A percentile compares a stretch with the other conserved stretches of the same genome.
Evolutionary conservation across 2,329 filamentous ascomycete species (phyloP).

Genomic region (Arachnomyces sp.): DNA sequence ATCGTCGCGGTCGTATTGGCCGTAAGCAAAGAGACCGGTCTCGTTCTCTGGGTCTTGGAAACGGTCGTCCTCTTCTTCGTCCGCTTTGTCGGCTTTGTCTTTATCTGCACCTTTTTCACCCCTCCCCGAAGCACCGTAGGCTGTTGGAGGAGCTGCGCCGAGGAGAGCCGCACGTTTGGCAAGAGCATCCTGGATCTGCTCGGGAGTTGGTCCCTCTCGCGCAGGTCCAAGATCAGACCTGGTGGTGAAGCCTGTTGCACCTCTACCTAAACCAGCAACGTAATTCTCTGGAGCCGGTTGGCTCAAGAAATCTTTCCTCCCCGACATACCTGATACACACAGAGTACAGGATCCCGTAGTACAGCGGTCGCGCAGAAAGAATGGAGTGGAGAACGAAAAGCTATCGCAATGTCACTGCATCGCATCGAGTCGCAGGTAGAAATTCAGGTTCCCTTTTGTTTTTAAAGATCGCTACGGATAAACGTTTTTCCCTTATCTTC

Average conservation of each 20-base stretch:
- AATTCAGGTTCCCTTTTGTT: too few species aligned
- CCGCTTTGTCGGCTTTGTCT: slow-evolving; percentile 55
- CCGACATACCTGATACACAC: slow-evolving; percentile 43
- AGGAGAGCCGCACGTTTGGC: slow-evolving; percentile 85
- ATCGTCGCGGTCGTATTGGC: slow-evolving; percentile 93
- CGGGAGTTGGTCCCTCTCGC: slow-evolving; percentile 87
- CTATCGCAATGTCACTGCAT: neutral
- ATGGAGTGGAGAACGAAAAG: neutral
- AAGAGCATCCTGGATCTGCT: slow-evolving; percentile 96
- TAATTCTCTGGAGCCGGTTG: slow-evolving; percentile 81
- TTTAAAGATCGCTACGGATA: slow-evolving; percentile 12
- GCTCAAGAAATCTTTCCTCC: slow-evolving; percentile 75
- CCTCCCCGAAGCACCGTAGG: slow-evolving; percentile 57
- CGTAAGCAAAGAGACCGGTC: slow-evolving; percentile 87
- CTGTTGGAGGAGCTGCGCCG: slow-evolving; percentile 60
- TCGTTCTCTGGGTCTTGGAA: slow-evolving; percentile 98
- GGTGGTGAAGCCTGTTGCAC: slow-evolving; percentile 96
- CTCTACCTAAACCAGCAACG: slow-evolving; percentile 92
- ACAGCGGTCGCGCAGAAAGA: slow-evolving; percentile 5
- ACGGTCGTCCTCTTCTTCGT: slow-evolving; percentile 67
- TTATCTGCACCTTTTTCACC: slow-evolving; percentile 54
- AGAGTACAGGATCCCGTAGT: slow-evolving; percentile 3
- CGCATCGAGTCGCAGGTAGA: too few species aligned
- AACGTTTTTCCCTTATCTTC: slow-evolving; percentile 6
- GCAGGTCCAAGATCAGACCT: slow-evolving; percentile 93